Percentiles rank a stretch among this genome's conserved stretches.
Evolutionary conservation across 2,329 filamentous ascomycete genomes (phyloP).

Genomic region (Didymellaceae sp.): DNA sequence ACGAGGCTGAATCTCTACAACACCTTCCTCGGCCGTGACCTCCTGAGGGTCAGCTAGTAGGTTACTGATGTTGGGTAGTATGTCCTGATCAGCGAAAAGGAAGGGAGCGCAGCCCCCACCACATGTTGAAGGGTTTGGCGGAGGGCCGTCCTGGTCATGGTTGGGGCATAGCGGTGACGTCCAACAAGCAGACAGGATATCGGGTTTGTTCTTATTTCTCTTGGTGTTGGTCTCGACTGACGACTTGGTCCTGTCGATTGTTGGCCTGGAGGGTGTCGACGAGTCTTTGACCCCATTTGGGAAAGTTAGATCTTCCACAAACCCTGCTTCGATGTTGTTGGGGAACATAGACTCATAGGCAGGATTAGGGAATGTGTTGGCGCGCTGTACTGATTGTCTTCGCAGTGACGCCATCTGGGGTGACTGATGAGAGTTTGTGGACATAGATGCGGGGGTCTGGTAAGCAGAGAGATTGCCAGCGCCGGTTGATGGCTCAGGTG

Average conservation of each 20-base stretch:
- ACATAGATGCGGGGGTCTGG: conserved; percentile 33
- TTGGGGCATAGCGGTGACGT: conserved; percentile 52
- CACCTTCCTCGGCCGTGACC: conserved; percentile 42
- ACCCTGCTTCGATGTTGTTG: conserved; percentile 43
- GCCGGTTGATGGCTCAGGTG: conserved; percentile 43
- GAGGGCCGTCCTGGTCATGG: conserved; percentile 45
- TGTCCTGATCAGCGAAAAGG: conserved; percentile 46
- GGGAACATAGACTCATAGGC: conserved; percentile 47
- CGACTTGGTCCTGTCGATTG: conserved; percentile 25
- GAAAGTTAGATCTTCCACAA: conserved; percentile 48
- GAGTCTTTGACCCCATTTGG: conserved; percentile 42
- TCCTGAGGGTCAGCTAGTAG: conserved; percentile 40
- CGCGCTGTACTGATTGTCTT: conserved; percentile 33
- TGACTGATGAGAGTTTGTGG: conserved; percentile 29
- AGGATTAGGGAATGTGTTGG: conserved; percentile 45
- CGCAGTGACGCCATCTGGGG: conserved; percentile 36
- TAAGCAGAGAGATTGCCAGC: conserved; percentile 27
- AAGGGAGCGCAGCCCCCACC: conserved; percentile 51
- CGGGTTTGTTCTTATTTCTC: conserved; percentile 46
- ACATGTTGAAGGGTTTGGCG: conserved; percentile 50
- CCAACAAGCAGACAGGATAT: conserved; percentile 51
- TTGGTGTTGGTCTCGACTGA: conserved; percentile 35
- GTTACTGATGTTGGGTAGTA: conserved; percentile 38
- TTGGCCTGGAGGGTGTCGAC: conserved; percentile 22
- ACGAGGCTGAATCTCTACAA: conserved; percentile 47